Base-by-base conservation (phyloP, 176 grass and related monocot genomes). In the Cocos nucifera region DNA sequence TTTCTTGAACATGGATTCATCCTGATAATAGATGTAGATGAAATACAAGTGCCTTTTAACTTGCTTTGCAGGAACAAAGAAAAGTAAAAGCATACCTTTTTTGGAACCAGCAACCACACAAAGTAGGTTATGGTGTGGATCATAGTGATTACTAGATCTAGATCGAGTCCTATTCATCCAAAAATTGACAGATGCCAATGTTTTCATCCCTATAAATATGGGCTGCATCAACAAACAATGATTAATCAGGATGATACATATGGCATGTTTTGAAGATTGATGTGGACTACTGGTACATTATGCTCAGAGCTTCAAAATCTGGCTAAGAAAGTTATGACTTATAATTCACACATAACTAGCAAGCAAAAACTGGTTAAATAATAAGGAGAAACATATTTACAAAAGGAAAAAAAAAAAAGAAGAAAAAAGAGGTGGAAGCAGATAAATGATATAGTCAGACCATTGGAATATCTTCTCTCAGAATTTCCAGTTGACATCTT, bases 111-210 rank as follows among this genome's bases (percentile, higher is more conserved):
- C 65, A 73, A 97, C 70, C 51, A 97, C 75, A 8, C 92, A 91
- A 49, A 97, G 92, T 50, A 97, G 76, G 71, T 97, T 97, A 83
- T 97, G 87, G 62, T 85, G 83, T 44, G 92, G 92, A 79, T 97
- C 92, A 35, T 91, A 97, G 56, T 97, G 92, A 63, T 81, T 91
- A 70, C 87, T 91, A 73, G 92, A 97, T 75, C 87, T 97, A 62
- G 85, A 80, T 57, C 70, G 75, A 76, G 78, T 70, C 57, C 79
- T 79, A 80, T 85, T 97, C 92, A 97, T 97, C 92, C 92, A 91
- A 71, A 97, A 88, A 70, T 91, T 97, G 58, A 97, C 85, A 22
- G 87, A 88, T 4, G 78, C 81, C 71, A 97, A 65, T 35, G 73
- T 61, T 79, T 72, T 97, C 20, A 62, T 81, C 29, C 23, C 66